These are phyloP conservation scores for Metrosideros polymorpha DNA, from an alignment of 441 rosid species.

Conservation along the genomic window DNA sequence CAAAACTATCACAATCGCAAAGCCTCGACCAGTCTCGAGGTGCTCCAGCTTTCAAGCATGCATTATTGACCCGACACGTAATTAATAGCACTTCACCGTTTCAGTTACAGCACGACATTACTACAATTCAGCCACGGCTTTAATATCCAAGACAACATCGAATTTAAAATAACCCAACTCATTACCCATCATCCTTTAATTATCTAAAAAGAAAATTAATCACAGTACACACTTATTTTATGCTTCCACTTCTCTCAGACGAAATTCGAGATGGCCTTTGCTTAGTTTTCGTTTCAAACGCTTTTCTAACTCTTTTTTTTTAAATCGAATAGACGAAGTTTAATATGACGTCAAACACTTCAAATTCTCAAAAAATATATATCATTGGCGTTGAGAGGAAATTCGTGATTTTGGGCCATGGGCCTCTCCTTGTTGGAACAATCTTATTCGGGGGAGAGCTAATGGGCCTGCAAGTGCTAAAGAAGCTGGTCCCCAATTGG, in stretches of 20 bases:
- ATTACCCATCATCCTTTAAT: no score
- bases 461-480: not conserved
- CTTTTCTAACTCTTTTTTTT: not conserved
- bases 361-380: not conserved
- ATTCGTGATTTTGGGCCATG: not conserved
- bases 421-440: not conserved
- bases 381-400: not conserved
- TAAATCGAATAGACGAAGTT: not conserved
- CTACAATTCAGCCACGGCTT: not conserved
- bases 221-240: no score
- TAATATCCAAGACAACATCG: no score
- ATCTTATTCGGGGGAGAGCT: not conserved
- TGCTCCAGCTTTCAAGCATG: not conserved
- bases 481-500: not conserved
- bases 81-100: not conserved
- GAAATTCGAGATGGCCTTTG: not conserved
- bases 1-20: no score
- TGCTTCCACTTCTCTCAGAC: not conserved
- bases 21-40: not conserved
- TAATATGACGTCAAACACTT: not conserved
- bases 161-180: no score
- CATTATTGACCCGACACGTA: not conserved
- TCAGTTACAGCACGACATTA: fast-evolving
- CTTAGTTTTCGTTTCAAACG: not conserved
- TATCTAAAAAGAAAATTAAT: no score